Conservation (phyloP, 768 basidiomycete genomes). For the Antrodiella citrinella region DNA sequence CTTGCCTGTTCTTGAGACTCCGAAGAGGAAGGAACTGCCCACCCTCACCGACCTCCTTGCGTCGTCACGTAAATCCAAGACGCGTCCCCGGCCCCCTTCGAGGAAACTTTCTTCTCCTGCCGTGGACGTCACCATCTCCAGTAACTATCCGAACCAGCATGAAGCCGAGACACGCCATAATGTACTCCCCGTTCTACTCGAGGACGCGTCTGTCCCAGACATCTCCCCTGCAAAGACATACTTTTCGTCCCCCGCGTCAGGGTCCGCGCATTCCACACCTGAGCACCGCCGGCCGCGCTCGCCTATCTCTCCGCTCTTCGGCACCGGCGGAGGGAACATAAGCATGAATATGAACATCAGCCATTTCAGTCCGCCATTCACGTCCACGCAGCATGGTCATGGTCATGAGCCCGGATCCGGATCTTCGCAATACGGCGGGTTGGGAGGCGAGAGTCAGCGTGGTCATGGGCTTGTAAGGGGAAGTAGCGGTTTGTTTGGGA, state of each 20-base stretch:
- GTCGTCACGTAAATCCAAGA: conserved; percentile 30
- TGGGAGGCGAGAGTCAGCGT: conserved; percentile 1
- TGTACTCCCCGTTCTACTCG: conserved; percentile 3
- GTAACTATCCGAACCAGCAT: not conserved
- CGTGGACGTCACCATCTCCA: too few species aligned
- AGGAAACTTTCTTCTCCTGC: conserved; percentile 8
- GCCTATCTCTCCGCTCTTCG: conserved; percentile 27
- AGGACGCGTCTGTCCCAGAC: conserved; percentile 5
- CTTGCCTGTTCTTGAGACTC: conserved; percentile 18
- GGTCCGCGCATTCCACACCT: conserved; percentile 18
- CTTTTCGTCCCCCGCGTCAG: conserved; percentile 32
- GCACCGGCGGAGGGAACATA: conserved; percentile 16
- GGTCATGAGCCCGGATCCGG: conserved; percentile 7
- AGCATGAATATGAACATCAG: conserved; percentile 20
- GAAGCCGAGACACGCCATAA: not conserved
- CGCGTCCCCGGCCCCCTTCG: conserved; percentile 23
- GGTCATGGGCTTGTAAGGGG: conserved; percentile 6
- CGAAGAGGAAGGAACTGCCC: conserved; percentile 26
- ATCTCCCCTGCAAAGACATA: conserved; percentile 28
- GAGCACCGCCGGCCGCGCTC: conserved; percentile 21
- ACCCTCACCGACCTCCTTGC: conserved; percentile 38
- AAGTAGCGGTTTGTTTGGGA: conserved; percentile 25
- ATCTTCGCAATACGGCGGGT: conserved; percentile 7
- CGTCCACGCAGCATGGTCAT: conserved; percentile 26
- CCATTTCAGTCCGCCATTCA: conserved; percentile 28